Conservation (phyloP, 768 basidiomycete species). For the Naematelia encephala region DNA sequence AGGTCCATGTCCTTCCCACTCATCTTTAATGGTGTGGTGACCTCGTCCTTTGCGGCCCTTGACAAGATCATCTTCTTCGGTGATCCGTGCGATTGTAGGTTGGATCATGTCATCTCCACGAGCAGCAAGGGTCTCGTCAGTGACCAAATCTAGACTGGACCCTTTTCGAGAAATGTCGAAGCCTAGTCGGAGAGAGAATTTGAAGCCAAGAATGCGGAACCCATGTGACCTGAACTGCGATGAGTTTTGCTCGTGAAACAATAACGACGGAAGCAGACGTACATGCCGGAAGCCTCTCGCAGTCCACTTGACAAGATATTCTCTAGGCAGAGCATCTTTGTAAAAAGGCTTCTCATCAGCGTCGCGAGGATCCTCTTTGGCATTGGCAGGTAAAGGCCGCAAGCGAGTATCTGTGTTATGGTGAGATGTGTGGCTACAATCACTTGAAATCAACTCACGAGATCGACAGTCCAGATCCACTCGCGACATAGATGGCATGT, state of each 20-base stretch:
- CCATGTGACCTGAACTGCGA: slow-evolving; percentile 61
- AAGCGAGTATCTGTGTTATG: slow-evolving; percentile 67
- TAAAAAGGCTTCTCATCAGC: slow-evolving; percentile 55
- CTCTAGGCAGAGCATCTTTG: slow-evolving; percentile 69
- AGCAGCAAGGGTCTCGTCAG: slow-evolving; percentile 44
- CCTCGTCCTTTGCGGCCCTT: slow-evolving; percentile 51
- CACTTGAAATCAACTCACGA: slow-evolving; percentile 20
- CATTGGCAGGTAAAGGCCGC: slow-evolving; percentile 72
- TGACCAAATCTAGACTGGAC: slow-evolving; percentile 67
- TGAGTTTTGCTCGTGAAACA: too few species aligned
- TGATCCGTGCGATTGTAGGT: slow-evolving; percentile 38
- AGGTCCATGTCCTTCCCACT: slow-evolving; percentile 53
- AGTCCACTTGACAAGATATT: slow-evolving; percentile 90
- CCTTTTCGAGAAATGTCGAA: slow-evolving; percentile 70
- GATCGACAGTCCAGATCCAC: slow-evolving; percentile 67
- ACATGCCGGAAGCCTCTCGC: slow-evolving; percentile 67
- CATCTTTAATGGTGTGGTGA: slow-evolving; percentile 8
- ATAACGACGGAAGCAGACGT: slow-evolving; percentile 45
- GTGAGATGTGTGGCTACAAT: not conserved
- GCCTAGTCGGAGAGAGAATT: slow-evolving; percentile 61
- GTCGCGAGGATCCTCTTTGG: slow-evolving; percentile 57
- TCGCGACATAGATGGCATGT: slow-evolving; percentile 73
- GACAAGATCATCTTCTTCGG: slow-evolving; percentile 52
- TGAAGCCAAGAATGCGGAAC: slow-evolving; percentile 89
- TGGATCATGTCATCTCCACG: slow-evolving; percentile 40